Conservation (phyloP, 176 grass and related monocot species). For the Aegilops umbellulata region DNA sequence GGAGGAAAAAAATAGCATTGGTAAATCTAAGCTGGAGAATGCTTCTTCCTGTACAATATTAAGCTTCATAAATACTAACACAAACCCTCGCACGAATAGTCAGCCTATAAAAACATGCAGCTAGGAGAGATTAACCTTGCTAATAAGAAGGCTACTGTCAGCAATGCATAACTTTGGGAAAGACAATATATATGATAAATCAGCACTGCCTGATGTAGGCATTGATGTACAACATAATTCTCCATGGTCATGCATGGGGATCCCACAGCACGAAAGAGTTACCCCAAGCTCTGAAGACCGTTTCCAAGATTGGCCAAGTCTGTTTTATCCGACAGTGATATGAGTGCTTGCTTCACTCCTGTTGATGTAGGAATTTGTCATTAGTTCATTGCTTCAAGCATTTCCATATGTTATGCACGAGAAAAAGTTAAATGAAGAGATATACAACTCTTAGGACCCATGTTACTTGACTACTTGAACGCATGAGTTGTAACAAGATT, state of each 20-base stretch:
- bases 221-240: not conserved
- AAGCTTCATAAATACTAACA: not conserved
- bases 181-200: not conserved
- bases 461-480: not conserved
- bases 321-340: constrained; percentile 66
- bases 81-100: not conserved
- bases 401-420: not conserved
- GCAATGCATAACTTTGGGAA: not conserved
- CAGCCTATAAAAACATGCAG: not conserved
- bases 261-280: constrained; percentile 16
- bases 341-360: constrained; percentile 59
- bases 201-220: not conserved
- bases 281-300: constrained; percentile 68
- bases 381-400: constrained; percentile 7
- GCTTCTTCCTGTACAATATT: not conserved
- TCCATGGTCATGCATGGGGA: not conserved
- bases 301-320: constrained; percentile 58
- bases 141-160: not conserved
- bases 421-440: not conserved
- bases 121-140: not conserved
- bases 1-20: not conserved
- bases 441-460: not conserved
- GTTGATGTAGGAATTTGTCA: constrained; percentile 8
- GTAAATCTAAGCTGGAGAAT: not conserved
- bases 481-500: not conserved